phyloP scores from a whole-genome alignment of 768 basidiomycete species.

The Amanita jacksonii region DNA sequence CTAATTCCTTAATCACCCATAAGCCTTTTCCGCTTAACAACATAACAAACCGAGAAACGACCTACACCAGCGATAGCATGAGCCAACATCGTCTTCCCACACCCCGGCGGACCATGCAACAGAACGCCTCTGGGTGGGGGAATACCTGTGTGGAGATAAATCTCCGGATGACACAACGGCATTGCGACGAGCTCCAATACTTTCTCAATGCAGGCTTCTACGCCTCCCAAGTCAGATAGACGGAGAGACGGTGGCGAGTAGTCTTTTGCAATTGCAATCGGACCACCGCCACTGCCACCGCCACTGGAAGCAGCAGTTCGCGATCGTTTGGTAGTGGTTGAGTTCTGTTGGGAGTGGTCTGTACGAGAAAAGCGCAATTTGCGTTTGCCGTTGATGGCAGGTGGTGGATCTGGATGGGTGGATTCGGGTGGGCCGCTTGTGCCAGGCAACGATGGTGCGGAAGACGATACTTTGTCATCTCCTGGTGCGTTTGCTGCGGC shows the following conservation, averaged over 20 bases:
- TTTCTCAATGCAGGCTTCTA: slow-evolving; percentile 80
- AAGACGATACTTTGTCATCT: slow-evolving; percentile 6
- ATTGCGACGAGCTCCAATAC: slow-evolving; percentile 95
- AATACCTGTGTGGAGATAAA: slow-evolving; percentile 89
- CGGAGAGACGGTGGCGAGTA: slow-evolving; percentile 65
- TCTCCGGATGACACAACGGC: slow-evolving; percentile 91
- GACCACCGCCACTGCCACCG: too few species aligned
- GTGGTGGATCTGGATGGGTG: neutral
- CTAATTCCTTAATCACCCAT: slow-evolving; percentile 58
- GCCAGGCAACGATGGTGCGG: slow-evolving; percentile 7
- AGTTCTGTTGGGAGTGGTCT: slow-evolving; percentile 51
- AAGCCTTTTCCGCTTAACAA: slow-evolving; percentile 1
- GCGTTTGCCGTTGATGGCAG: slow-evolving; percentile 37
- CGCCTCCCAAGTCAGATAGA: slow-evolving; percentile 81
- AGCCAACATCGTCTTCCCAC: slow-evolving; percentile 91
- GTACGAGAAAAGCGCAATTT: slow-evolving; percentile 48
- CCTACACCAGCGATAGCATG: slow-evolving; percentile 92
- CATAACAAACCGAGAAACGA: slow-evolving; percentile 10
- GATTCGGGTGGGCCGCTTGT: slow-evolving; percentile 11
- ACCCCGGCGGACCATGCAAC: slow-evolving; percentile 92
- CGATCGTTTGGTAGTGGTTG: slow-evolving; percentile 27
- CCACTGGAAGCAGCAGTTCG: slow-evolving; percentile 11
- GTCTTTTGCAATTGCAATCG: slow-evolving; percentile 49
- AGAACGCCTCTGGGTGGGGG: slow-evolving; percentile 88
- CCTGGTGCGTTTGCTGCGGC: slow-evolving; percentile 8